Evolutionary conservation across 2,329 filamentous ascomycete genomes (phyloP), one percentile per base, ranked within the genome.

Genomic region (Colletotrichum tofieldiae): DNA sequence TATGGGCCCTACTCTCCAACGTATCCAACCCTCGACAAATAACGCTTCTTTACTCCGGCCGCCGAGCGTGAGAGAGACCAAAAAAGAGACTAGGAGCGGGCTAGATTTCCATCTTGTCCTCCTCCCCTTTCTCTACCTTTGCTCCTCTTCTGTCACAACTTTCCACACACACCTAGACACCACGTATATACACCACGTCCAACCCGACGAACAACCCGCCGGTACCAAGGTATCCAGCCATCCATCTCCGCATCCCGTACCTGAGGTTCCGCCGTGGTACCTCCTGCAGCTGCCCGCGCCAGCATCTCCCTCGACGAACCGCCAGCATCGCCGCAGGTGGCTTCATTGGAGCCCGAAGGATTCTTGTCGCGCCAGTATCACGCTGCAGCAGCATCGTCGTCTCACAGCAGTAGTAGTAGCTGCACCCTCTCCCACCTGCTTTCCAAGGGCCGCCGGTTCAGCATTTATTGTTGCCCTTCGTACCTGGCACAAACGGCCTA

Each of bases 321-420:
- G 83, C 81, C 82, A 82, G 77, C 83, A 85, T 81, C 82, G 82
- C 84, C 82, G 83, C 82, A 86, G 86, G 83, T 79, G 79, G 86
- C 88, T 83, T 82, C 78, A 87, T 86, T 81, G 79, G 79, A 80
- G 78, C 79, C 80, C 80, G 81, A 82, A 82, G 81, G 80, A 83
- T 62, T 37, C 12, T 82, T 83, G 79, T 82, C 83, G 79, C 83
- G 79, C 81, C 78, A 84, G 85, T 87, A 84, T 84, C 82, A 86
- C 85, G 79, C 82, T 84, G 84, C 84, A 85, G 82, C 84, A 84
- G 45, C 59, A 47, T 68, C 65, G 86, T 88, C 84, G 86, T 88
- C 84, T 81, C 79, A 87, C 86, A 76, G 75, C 80, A 77, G 76
- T 58, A 51, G 76, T 58, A 51, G 65, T 20, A 56, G 51, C 69